Conservation (phyloP, 1,284 basidiomycete species). For the Pseudozyma hubeiensis region DNA sequence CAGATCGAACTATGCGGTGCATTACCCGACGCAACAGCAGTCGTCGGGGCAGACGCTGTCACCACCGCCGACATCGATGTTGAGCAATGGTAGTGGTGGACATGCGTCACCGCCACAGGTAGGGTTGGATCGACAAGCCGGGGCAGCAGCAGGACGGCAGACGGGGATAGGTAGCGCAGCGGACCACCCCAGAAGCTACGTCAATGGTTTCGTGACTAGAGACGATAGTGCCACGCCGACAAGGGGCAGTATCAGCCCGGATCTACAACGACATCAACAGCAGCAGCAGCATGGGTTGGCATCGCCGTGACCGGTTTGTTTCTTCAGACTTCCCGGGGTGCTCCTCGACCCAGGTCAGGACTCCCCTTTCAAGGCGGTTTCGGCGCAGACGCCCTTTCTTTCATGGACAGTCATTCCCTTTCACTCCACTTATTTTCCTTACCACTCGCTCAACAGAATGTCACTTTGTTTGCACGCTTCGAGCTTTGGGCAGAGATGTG, state of each 20-base stretch:
- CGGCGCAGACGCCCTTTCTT: too few relatives aligned
- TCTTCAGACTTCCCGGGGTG: neutral
- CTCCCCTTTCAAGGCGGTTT: too few relatives aligned
- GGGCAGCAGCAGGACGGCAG: neutral
- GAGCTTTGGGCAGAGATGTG: too few relatives aligned
- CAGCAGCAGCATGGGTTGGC: neutral
- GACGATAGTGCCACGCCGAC: constrained; percentile 20
- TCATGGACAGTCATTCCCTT: too few relatives aligned
- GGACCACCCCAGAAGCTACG: constrained; percentile 21
- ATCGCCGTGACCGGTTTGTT: neutral
- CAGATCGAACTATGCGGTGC: neutral
- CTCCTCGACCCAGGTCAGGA: too few relatives aligned
- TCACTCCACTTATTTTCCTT: too few relatives aligned
- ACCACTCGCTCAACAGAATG: too few relatives aligned
- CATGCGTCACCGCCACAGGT: neutral
- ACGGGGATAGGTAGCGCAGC: neutral
- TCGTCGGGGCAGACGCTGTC: too few relatives aligned
- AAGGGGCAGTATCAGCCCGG: constrained; percentile 1
- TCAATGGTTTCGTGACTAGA: constrained; percentile 29
- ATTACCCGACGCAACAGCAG: neutral
- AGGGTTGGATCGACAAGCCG: neutral
- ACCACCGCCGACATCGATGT: neutral
- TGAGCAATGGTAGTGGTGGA: neutral
- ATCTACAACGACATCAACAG: neutral
- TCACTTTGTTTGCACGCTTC: too few relatives aligned